Base-by-base conservation (phyloP, 306 rosid species). In the Ormosia emarginata region DNA sequence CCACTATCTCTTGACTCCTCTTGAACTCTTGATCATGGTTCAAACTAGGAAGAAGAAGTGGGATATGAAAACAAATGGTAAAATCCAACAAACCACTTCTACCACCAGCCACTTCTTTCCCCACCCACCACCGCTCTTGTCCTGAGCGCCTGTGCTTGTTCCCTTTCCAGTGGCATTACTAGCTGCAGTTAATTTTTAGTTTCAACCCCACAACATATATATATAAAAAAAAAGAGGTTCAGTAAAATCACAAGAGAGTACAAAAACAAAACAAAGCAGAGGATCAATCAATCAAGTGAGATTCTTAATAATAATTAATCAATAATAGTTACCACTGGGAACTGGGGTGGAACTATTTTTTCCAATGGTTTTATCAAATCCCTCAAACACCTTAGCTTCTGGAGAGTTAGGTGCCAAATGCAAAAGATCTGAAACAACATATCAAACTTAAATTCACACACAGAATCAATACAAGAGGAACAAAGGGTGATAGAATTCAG, bases 331-430 rank as follows among this genome's bases (percentile, higher is more conserved):
- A 91, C 92, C 94, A 44, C 82, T 82, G n/a, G 87, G 10, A 40
- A 15, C 12, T 0, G 91, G 49, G 32, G 86, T 3, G 6, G 71
- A 7, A 44, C 29, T 46, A 30, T 40, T 86, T 4, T 68, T 73
- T 29, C 37, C 69, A 30, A 44, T 33, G 40, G 41, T 17, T 17
- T 81, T 77, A 4, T 81, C 62, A 49, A 8, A 40, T 2, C 77
- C 95, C 78, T 72, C 63, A 81, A 94, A 94, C 65, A 88, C 58
- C 84, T 92, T 94, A 11, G 95, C 95, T 0, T 86, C 87, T 0
- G 68, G 5, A 5, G 97, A 94, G 70, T 86, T 90, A 2, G 95
- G 93, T 53, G 86, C 14, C 91, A 94, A 85, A 66, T 92, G 94
- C 83, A 94, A 74, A 65, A 94, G 77, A 78, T 90, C 98, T 94